These are phyloP conservation scores for Lasiodiplodia gonubiensis DNA, from an alignment of 2,329 filamentous ascomycete genomes.

Conservation along the genomic window DNA sequence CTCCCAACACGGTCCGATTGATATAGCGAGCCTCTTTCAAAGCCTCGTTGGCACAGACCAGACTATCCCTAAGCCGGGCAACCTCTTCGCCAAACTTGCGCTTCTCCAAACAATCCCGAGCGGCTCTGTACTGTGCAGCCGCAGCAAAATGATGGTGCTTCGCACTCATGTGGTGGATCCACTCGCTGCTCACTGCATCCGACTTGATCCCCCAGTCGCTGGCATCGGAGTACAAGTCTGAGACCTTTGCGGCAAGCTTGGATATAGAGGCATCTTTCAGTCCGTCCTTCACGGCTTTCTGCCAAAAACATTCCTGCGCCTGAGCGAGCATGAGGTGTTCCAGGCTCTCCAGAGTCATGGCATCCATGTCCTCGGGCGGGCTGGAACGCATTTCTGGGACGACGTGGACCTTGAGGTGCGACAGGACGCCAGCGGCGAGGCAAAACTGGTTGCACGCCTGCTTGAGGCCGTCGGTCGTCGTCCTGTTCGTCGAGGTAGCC, in stretches of 20 bases:
- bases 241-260: conserved; percentile 87
- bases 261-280: conserved; percentile 93
- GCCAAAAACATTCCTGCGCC: conserved; percentile 97
- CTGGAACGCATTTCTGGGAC: conserved; percentile 82
- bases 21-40: conserved; percentile 84
- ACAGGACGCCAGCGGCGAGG: conserved; percentile 81
- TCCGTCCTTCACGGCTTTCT: conserved; percentile 91
- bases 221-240: conserved; percentile 84
- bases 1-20: conserved; percentile 79
- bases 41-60: conserved; percentile 82
- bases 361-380: conserved; percentile 95
- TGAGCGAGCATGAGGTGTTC: conserved; percentile 86
- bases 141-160: conserved; percentile 98
- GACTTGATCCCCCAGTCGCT: conserved; percentile 88
- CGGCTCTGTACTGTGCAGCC: conserved; percentile 89
- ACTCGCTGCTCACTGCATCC: conserved; percentile 86
- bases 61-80: conserved; percentile 79
- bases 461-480: conserved; percentile 82
- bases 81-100: conserved; percentile 95
- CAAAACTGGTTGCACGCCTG: conserved; percentile 89
- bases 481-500: conserved; percentile 78
- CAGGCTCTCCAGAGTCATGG: conserved; percentile 81
- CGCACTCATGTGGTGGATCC: conserved; percentile 97
- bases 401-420: conserved; percentile 75
- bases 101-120: conserved; percentile 91